Percentiles rank a stretch among this genome's conserved stretches.
phyloP scores from a whole-genome alignment of 2,329 filamentous ascomycete genomes.

The Arthrobotrys megalospora region DNA sequence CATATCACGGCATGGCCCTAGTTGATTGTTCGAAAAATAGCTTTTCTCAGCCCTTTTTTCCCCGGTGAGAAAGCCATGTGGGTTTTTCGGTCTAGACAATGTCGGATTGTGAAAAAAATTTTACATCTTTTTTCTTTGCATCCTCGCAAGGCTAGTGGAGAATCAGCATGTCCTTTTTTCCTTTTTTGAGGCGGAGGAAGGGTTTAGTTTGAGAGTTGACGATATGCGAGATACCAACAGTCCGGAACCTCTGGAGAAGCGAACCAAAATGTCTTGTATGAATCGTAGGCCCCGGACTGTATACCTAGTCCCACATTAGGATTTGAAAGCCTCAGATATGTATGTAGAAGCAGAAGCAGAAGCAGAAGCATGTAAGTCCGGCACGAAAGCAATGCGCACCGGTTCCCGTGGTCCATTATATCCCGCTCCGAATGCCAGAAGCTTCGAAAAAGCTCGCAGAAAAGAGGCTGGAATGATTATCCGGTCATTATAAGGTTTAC shows the following conservation, averaged over 20 bases:
- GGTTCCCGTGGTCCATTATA: slow-evolving; percentile 50
- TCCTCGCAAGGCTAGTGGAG: neutral
- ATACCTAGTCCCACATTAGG: slow-evolving; percentile 25
- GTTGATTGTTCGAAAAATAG: slow-evolving; percentile 21
- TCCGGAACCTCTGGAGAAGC: slow-evolving; percentile 31
- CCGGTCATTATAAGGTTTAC: slow-evolving; percentile 26
- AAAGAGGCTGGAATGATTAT: slow-evolving; percentile 30
- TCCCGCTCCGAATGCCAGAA: slow-evolving; percentile 58
- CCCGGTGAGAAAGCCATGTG: slow-evolving; percentile 14
- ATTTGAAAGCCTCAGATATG: slow-evolving; percentile 37
- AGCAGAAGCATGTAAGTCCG: slow-evolving; percentile 29
- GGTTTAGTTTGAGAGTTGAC: neutral
- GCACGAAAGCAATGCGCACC: slow-evolving; percentile 35
- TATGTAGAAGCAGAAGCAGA: slow-evolving; percentile 11
- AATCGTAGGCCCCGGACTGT: slow-evolving; percentile 23
- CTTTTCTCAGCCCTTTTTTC: slow-evolving; percentile 9
- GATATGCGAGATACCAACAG: slow-evolving; percentile 32
- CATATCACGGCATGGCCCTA: slow-evolving; percentile 42
- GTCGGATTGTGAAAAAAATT: slow-evolving; percentile 7
- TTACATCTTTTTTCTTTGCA: neutral
- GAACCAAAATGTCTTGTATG: slow-evolving; percentile 44
- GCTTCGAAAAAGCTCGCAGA: slow-evolving; percentile 39
- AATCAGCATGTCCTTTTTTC: slow-evolving; percentile 10
- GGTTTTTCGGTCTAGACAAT: slow-evolving; percentile 9
- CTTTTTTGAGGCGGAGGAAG: slow-evolving; percentile 18